Percentiles rank a stretch among this genome's conserved stretches.
These are phyloP conservation scores for Neurospora discreta DNA, from an alignment of 495 filamentous ascomycete species.

Conservation along the genomic window DNA sequence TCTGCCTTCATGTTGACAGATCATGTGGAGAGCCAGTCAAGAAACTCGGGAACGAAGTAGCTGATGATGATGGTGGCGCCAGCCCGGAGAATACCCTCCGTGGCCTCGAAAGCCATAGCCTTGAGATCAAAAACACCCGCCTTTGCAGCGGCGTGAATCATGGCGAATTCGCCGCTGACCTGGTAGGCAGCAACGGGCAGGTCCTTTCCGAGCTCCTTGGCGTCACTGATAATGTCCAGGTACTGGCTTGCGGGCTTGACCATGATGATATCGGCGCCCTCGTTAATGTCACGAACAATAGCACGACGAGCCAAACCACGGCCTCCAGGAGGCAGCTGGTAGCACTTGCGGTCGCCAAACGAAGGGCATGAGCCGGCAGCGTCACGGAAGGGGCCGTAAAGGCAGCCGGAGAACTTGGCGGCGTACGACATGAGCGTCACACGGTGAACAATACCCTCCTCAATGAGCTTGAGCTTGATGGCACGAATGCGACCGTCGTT, in stretches of 20 bases:
- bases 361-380: slow-evolving; percentile 85
- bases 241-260: slow-evolving; percentile 94
- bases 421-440: slow-evolving; percentile 93
- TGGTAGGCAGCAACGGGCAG: slow-evolving; percentile 92
- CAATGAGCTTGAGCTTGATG: slow-evolving; percentile 93
- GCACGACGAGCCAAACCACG: slow-evolving; percentile 89
- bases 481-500: slow-evolving; percentile 94
- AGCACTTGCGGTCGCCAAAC: slow-evolving; percentile 92
- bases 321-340: slow-evolving; percentile 86
- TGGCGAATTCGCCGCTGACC: slow-evolving; percentile 92
- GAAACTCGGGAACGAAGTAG: slow-evolving; percentile 89
- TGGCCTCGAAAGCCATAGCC: slow-evolving; percentile 88
- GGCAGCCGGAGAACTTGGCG: slow-evolving; percentile 90
- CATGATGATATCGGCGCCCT: slow-evolving; percentile 98
- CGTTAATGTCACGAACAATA: slow-evolving; percentile 77
- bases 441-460: slow-evolving; percentile 79
- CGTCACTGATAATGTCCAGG: slow-evolving; percentile 91
- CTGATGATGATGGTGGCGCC: slow-evolving; percentile 85
- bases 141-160: slow-evolving; percentile 94
- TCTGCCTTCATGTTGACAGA: slow-evolving; percentile 3
- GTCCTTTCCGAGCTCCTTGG: slow-evolving; percentile 82
- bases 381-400: slow-evolving; percentile 96
- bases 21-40: slow-evolving; percentile 62
- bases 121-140: slow-evolving; percentile 97
- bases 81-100: slow-evolving; percentile 83